Percentiles rank a stretch among this genome's conserved stretches.
Conservation (phyloP, 31 red algal species). For the Porphyra umbilicalis region DNA sequence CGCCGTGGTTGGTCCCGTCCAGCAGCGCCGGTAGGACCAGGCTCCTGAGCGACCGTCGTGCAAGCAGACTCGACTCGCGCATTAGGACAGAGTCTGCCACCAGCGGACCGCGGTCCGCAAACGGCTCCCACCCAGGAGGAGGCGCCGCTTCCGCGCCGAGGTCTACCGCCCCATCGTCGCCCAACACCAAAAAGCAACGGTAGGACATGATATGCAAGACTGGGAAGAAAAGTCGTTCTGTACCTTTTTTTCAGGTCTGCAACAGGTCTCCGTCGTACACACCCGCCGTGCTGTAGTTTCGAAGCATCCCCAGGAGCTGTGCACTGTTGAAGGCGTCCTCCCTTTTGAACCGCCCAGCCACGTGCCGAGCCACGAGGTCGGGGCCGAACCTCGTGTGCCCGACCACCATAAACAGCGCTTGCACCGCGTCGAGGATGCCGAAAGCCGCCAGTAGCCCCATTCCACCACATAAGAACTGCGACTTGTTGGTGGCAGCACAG, state of each 20-base stretch:
- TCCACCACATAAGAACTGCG: neutral
- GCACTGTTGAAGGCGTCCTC: neutral
- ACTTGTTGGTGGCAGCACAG: neutral
- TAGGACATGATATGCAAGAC: neutral
- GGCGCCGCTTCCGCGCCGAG: neutral
- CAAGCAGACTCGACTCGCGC: too few relatives aligned
- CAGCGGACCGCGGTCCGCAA: neutral
- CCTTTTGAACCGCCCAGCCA: neutral
- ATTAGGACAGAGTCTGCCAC: neutral
- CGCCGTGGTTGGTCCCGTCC: too few relatives aligned
- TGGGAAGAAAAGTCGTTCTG: neutral
- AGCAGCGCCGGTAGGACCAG: too few relatives aligned
- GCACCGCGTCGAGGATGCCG: neutral
- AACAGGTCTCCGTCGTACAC: neutral
- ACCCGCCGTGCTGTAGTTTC: neutral
- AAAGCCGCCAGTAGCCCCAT: neutral
- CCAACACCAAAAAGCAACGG: neutral
- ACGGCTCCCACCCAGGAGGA: neutral
- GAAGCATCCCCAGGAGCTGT: neutral
- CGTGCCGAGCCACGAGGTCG: neutral
- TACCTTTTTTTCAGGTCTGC: neutral
- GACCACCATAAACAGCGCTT: neutral
- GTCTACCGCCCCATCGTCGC: neutral
- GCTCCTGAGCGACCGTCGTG: too few relatives aligned
- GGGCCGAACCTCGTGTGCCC: conserved; percentile 4